Base-by-base conservation (phyloP, 2,329 filamentous ascomycete genomes). In the Beauveria brongniartii region DNA sequence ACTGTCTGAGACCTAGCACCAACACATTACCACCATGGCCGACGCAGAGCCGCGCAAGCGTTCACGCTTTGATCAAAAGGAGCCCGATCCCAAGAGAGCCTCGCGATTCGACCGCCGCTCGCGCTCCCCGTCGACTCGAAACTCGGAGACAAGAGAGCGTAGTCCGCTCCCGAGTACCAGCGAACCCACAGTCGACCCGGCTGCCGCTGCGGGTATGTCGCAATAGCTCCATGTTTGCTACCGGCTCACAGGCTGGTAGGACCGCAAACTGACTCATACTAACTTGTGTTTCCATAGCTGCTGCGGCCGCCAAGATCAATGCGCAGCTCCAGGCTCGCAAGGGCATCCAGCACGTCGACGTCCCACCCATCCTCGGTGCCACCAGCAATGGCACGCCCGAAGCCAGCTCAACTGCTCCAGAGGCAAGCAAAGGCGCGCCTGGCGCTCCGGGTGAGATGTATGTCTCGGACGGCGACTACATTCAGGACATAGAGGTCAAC, bases 401-500 rank as follows among this genome's bases (percentile, higher is more conserved):
- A 24, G 26, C 77, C n/a, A 77, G 77, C 50, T 69, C 73, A 4
- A 65, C 71, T 48, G 66, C 73, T 26, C 66, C 70, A 22, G 64
- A 68, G 2, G 51, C 28, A 12, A 48, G 40, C 51, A 61, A 55
- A 26, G 69, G 69, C 30, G 67, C 67, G 58, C 66, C 70, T 22
- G 74, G 77, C 22, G 82, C 95, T 73, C 91, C 93, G 69, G 86
- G 88, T 69, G 91, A 95, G 70, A 89, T 96, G 73, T 97, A 97
- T 72, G 89, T 96, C 68, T 89, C 92, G 64, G 94, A 97, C 73
- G 94, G 94, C 69, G 94, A 99, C 77, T 97, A 90, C 74, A 97
- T 99, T 77, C 94, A 95, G 76, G 94, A 99, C 72, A 96, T 99
- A 71, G 94, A 97, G 80, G 91, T 99, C 80, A 99, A 99, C 75